Evolutionary conservation across 768 basidiomycete genomes (phyloP).

Genomic region (Crassisporium funariophilum): DNA sequence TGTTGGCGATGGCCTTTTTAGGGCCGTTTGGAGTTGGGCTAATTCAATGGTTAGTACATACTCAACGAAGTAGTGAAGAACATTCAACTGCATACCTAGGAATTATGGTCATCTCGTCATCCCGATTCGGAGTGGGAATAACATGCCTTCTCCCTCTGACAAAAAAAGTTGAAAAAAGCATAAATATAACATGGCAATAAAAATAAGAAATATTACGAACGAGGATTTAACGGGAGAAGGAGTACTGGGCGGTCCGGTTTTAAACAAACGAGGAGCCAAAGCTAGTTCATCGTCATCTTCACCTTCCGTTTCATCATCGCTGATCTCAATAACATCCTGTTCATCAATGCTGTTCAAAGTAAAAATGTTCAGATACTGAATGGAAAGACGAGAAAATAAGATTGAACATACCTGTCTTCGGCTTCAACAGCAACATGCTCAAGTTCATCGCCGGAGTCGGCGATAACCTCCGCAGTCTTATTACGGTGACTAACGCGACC

Average conservation of each 20-base stretch:
- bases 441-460: neutral
- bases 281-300: neutral
- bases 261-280: neutral
- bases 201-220: neutral
- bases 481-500: neutral
- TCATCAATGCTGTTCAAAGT: neutral
- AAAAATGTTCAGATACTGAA: neutral
- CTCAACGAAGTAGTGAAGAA: neutral
- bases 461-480: neutral
- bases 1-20: neutral
- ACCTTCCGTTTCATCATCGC: neutral
- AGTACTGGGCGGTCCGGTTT: neutral
- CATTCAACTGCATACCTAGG: neutral
- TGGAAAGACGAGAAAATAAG: neutral
- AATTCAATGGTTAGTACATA: no score
- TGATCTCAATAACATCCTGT: neutral
- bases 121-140: neutral
- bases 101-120: neutral
- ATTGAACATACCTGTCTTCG: neutral
- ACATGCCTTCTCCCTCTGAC: neutral
- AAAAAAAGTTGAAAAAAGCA: neutral
- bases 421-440: neutral
- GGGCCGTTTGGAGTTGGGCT: neutral
- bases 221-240: neutral
- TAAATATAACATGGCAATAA: neutral